A percentile compares a stretch with the other conserved stretches of the same genome.
These are phyloP conservation scores for Tetrapyrgos nigripes DNA, from an alignment of 1,284 basidiomycete genomes.

Conservation along the genomic window DNA sequence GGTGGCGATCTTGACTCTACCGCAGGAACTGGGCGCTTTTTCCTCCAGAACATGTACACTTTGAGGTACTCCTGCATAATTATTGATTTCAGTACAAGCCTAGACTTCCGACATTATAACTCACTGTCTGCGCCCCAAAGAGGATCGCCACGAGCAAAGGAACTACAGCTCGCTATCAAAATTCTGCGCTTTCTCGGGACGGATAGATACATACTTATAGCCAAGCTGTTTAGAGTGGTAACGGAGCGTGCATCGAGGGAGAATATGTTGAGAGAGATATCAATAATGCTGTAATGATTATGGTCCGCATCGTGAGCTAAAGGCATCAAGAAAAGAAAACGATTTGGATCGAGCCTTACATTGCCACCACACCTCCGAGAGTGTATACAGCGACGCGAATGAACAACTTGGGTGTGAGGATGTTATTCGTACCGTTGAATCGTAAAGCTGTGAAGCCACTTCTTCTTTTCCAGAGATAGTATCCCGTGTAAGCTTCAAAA, in stretches of 20 bases:
- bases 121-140: neutral
- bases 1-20: too few relatives aligned
- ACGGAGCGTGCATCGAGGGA: neutral
- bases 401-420: neutral
- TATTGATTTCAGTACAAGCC: neutral
- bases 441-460: neutral
- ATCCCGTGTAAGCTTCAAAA: neutral
- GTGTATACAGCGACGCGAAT: conserved; percentile 7
- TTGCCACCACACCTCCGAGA: neutral
- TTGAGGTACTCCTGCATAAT: neutral
- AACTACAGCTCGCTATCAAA: neutral
- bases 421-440: neutral
- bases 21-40: too few relatives aligned
- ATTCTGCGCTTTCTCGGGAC: neutral
- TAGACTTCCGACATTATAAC: neutral
- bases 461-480: conserved; percentile 4
- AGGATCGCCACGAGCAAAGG: neutral
- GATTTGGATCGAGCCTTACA: neutral
- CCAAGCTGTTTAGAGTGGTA: neutral
- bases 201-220: neutral
- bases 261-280: neutral
- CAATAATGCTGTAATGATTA: neutral
- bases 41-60: conserved; percentile 4
- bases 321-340: neutral
- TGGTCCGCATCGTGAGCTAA: neutral